Evolutionary conservation across 495 filamentous ascomycete species (phyloP).

Genomic region (Aspergillus haitiensis): DNA sequence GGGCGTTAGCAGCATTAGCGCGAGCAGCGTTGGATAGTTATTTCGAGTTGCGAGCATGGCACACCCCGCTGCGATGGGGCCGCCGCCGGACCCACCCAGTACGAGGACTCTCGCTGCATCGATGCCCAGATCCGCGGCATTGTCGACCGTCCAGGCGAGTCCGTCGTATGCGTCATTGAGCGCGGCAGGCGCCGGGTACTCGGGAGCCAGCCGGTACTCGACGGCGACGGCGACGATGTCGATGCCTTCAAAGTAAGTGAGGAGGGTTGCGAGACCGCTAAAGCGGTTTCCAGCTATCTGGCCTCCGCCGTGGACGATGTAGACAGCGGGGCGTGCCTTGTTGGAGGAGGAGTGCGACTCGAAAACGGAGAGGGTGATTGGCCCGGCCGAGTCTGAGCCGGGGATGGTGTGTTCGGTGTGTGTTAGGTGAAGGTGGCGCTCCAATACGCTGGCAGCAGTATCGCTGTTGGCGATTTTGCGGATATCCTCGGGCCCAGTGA

Average conservation of each 20-base stretch:
- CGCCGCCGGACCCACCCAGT: conserved; percentile 61
- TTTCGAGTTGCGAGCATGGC: conserved; percentile 41
- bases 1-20: too few species aligned
- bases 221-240: conserved; percentile 10
- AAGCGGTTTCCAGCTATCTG: conserved; percentile 18
- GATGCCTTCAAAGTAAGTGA: conserved; percentile 15
- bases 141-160: conserved; percentile 38
- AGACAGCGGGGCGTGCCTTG: background rate
- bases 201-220: conserved; percentile 36
- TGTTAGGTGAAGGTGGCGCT: too few species aligned
- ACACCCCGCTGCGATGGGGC: conserved; percentile 44
- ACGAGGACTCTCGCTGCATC: conserved; percentile 56
- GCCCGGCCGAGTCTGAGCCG: too few species aligned
- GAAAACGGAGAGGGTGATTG: conserved; percentile 1
- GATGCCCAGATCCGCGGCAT: conserved; percentile 36
- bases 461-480: too few species aligned
- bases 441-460: too few species aligned
- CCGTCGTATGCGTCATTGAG: conserved; percentile 38
- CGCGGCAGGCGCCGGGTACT: conserved; percentile 30
- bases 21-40: too few species aligned
- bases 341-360: background rate
- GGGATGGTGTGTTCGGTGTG: too few species aligned
- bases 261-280: conserved; percentile 3
- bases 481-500: too few species aligned
- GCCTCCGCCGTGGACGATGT: conserved; percentile 19